phyloP scores from a whole-genome alignment of 768 basidiomycete species.

The Mrakia hoshinonis region DNA sequence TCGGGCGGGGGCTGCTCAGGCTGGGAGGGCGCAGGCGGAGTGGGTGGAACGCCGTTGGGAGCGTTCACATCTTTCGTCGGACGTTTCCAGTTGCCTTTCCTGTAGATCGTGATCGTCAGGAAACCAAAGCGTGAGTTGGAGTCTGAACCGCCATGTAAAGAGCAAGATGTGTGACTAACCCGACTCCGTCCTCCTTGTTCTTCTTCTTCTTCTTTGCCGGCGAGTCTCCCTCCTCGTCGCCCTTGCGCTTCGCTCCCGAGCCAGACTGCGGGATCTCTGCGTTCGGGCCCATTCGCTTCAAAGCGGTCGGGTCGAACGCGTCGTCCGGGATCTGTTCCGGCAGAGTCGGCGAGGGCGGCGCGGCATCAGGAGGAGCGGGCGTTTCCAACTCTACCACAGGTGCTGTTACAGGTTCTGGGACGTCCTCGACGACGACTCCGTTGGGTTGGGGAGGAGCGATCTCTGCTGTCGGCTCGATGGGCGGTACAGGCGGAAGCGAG shows the following conservation, averaged over 20 bases:
- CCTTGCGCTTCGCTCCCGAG: neutral
- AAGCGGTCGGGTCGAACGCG: slow-evolving; percentile 17
- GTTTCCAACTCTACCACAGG: neutral
- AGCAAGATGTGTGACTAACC: slow-evolving; percentile 5
- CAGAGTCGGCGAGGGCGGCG: slow-evolving; percentile 8
- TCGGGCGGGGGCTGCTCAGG: too few relatives aligned
- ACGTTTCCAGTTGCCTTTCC: slow-evolving; percentile 10
- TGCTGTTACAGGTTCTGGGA: neutral
- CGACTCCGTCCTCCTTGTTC: slow-evolving; percentile 9
- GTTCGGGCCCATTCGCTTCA: slow-evolving; percentile 15
- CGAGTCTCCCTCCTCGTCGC: neutral
- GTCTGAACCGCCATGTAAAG: neutral
- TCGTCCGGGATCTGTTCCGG: slow-evolving; percentile 10
- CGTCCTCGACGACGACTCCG: neutral
- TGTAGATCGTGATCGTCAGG: neutral
- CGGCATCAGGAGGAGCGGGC: neutral
- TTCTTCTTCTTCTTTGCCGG: slow-evolving; percentile 13
- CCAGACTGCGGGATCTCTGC: slow-evolving; percentile 8
- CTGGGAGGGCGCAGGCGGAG: too few relatives aligned
- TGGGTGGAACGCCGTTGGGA: neutral
- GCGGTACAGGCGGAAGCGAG: neutral
- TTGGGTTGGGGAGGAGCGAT: neutral
- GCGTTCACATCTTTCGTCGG: slow-evolving; percentile 15
- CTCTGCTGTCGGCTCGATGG: neutral
- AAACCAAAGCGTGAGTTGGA: neutral